Evolutionary conservation across 2,329 filamentous ascomycete species (phyloP), one percentile per base, ranked within the genome.

Genomic region (Penicillium sp.): DNA sequence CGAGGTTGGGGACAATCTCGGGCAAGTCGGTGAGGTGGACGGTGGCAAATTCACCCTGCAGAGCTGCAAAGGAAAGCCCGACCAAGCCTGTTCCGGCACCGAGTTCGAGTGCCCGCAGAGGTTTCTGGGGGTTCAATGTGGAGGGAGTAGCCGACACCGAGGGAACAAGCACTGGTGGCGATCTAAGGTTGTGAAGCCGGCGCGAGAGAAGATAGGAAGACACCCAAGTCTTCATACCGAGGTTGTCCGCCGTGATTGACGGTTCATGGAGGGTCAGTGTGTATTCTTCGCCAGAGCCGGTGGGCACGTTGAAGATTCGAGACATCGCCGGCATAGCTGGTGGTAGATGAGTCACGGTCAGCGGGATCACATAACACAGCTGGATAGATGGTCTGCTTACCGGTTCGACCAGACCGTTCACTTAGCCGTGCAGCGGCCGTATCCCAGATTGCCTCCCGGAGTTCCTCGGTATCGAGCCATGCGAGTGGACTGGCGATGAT

Each of bases 161-260:
- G 2, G 69, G 70, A 13, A 76, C 65, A 42, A 76, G 67, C 36
- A 68, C 57, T 15, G 70, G 68, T 8, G 71, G 61, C 4, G 72
- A 65, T 15, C 71, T 70, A 55, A 77, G 54, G 4, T 56, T 63
- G 56, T 73, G 68, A 27, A 97, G 82, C 25, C 89, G 86, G 64
- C 85, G 88, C 0, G 93, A 89, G 5, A 97, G 85, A 2, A 96
- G 83, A 69, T 92, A 96, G 0, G 92, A 93, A 0, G 92, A 93
- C 0, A 90, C 91, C 94, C 94, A 97, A 0, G 94, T 99, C 75
- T 99, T 97, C 73, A 96, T 82, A 1, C 94, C 94, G 19, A 97
- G 81, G 58, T 90, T 89, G 73, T 97, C 93, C 7, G 89, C 89
- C 0, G 91, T 96, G 55, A 97, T 80, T 0, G 92, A 87, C 1